Percentiles rank a stretch among this genome's conserved stretches.
Conservation (phyloP, 805 yeast genomes). For the Starmerella vitae region DNA sequence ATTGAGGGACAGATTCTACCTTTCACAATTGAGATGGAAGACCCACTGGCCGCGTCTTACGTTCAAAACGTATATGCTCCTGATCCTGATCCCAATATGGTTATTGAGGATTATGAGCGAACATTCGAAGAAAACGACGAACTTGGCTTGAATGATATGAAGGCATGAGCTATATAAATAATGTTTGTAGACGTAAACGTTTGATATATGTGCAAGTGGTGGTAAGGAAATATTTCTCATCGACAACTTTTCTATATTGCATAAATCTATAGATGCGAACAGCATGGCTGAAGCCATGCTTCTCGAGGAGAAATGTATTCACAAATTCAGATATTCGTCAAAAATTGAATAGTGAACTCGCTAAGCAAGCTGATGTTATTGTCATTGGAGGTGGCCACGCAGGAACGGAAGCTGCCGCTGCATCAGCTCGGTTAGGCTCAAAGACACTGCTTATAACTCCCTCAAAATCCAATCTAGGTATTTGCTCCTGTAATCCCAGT, state of each 20-base stretch:
- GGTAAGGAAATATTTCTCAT: too few species aligned
- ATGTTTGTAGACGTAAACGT: too few species aligned
- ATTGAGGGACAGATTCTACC: conserved; percentile 57
- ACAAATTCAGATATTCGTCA: background rate
- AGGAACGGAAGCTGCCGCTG: conserved; percentile 95
- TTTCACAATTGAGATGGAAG: conserved; percentile 80
- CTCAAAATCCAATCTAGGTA: conserved; percentile 59
- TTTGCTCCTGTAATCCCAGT: conserved; percentile 93
- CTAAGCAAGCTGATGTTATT: conserved; percentile 42
- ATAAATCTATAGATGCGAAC: too few species aligned
- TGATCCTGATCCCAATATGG: conserved; percentile 93
- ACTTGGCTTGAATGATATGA: conserved; percentile 51
- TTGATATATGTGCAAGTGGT: too few species aligned
- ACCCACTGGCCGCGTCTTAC: conserved; percentile 89
- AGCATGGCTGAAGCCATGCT: too few species aligned
- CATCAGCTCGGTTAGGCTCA: conserved; percentile 74
- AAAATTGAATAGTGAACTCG: background rate
- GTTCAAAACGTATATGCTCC: conserved; percentile 99
- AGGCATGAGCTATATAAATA: conserved; percentile 11
- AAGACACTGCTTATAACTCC: conserved; percentile 67
- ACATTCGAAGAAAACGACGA: conserved; percentile 81
- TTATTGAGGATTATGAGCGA: conserved; percentile 78
- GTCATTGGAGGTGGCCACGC: conserved; percentile 99
- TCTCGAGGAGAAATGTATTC: too few species aligned
- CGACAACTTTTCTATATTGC: too few species aligned